Conservation (phyloP, 371 early-diverging fungal genomes). For the Sporodiniella umbellata region DNA sequence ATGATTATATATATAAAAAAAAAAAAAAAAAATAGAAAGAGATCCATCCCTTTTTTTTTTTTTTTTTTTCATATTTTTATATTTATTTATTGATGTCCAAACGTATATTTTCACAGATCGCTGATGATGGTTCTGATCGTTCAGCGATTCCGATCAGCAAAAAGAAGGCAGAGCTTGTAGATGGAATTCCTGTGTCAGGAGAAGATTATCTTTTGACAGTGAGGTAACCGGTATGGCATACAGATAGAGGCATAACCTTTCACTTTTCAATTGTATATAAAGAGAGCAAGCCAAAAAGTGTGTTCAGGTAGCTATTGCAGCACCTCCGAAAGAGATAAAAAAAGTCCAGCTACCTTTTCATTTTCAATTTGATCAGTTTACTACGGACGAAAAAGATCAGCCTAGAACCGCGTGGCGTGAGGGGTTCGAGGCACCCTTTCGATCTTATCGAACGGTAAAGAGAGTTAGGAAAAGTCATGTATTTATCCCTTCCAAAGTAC, state of each 20-base stretch:
- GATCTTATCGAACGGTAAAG: constrained; percentile 26
- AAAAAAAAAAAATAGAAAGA: background rate
- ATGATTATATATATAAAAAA: background rate
- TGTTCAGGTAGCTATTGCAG: constrained; percentile 25
- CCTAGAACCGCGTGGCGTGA: constrained; percentile 29
- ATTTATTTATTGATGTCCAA: constrained; percentile 13
- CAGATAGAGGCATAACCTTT: no score
- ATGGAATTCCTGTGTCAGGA: constrained; percentile 43
- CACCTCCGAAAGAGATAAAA: constrained; percentile 21
- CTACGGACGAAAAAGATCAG: background rate
- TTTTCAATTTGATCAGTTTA: constrained; percentile 19
- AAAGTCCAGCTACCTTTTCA: constrained; percentile 22
- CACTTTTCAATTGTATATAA: no score
- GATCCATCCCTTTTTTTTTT: background rate
- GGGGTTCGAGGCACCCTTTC: constrained; percentile 21
- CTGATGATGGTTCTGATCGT: constrained; percentile 7
- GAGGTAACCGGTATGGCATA: constrained; percentile 22
- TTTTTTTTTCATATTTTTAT: background rate
- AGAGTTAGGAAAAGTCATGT: background rate
- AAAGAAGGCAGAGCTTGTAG: constrained; percentile 24
- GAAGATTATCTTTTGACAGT: constrained; percentile 47
- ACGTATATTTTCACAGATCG: constrained; percentile 25
- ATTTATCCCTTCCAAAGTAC: background rate
- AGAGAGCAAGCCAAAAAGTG: constrained; percentile 37
- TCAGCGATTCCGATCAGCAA: constrained; percentile 32